These are phyloP conservation scores for Boeremia lycopersici DNA, from an alignment of 2,329 filamentous ascomycete species.

Conservation along the genomic window DNA sequence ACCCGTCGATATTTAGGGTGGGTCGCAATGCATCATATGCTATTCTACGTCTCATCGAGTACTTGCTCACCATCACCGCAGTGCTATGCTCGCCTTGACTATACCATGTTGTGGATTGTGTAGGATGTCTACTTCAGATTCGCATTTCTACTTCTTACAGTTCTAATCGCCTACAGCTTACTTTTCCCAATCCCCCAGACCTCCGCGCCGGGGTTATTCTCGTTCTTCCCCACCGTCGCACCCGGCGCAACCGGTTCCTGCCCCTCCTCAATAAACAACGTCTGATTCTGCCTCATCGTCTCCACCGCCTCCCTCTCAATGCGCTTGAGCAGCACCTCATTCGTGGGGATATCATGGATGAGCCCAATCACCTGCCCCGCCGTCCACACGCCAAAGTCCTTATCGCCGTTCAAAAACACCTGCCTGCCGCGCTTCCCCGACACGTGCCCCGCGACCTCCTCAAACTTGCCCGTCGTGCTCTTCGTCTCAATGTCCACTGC, in stretches of 20 bases:
- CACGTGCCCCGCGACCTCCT: conserved; percentile 83
- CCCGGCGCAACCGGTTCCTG: conserved; percentile 27
- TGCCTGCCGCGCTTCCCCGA: conserved; percentile 89
- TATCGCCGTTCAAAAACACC: conserved; percentile 91
- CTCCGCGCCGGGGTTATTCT: conserved; percentile 50
- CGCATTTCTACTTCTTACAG: no score
- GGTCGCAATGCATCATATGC: neutral
- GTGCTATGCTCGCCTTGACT: neutral
- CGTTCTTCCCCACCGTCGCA: conserved; percentile 38
- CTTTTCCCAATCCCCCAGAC: conserved; percentile 52
- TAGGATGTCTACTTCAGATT: no score
- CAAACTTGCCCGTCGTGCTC: conserved; percentile 84
- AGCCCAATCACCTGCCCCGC: conserved; percentile 86
- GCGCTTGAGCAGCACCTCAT: conserved; percentile 51
- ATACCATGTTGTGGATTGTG: neutral
- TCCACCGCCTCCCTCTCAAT: conserved; percentile 55
- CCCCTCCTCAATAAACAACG: conserved; percentile 42
- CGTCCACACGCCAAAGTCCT: conserved; percentile 95
- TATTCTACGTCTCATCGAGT: neutral
- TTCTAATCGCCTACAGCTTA: conserved; percentile 41
- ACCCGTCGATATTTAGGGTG: conserved; percentile 10
- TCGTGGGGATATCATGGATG: conserved; percentile 59
- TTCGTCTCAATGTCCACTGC: conserved; percentile 83
- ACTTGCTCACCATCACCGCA: neutral
- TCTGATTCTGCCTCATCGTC: conserved; percentile 48